A percentile compares a stretch with the other conserved stretches of the same genome.
Evolutionary conservation across 176 grass and related monocot genomes (phyloP).

Genomic region (Urochloa ruziziensis): DNA sequence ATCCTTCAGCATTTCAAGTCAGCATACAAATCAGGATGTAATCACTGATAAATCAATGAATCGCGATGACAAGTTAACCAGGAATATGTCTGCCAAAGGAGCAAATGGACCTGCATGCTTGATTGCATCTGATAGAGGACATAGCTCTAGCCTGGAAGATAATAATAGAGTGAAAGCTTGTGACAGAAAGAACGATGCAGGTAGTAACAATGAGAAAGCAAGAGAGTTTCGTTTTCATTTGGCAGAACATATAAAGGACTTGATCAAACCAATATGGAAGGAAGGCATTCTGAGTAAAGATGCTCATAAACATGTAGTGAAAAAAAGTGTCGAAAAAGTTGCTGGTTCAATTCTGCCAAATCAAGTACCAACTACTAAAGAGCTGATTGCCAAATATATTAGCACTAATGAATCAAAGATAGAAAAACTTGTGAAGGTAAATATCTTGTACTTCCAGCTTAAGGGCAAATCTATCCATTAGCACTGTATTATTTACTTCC

Average conservation of each 20-base stretch:
- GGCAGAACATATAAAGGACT: slow-evolving; percentile 68
- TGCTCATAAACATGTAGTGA: slow-evolving; percentile 60
- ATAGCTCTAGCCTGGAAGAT: slow-evolving; percentile 27
- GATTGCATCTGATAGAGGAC: slow-evolving; percentile 34
- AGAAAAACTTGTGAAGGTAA: slow-evolving; percentile 66
- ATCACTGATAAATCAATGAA: slow-evolving; percentile 20
- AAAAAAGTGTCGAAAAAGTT: slow-evolving; percentile 66
- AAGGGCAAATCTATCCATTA: slow-evolving; percentile 13
- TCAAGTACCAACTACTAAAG: slow-evolving; percentile 47
- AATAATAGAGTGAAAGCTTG: slow-evolving; percentile 23
- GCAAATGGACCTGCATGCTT: slow-evolving; percentile 36
- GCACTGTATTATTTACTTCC: slow-evolving; percentile 17
- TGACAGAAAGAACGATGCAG: slow-evolving; percentile 26
- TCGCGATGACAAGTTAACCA: slow-evolving; percentile 17
- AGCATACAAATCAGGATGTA: slow-evolving; percentile 34
- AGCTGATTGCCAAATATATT: slow-evolving; percentile 44
- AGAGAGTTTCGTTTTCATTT: slow-evolving; percentile 54
- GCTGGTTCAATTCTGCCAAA: slow-evolving; percentile 43
- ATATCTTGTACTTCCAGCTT: slow-evolving; percentile 1
- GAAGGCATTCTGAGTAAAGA: slow-evolving; percentile 67
- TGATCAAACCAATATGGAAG: slow-evolving; percentile 66
- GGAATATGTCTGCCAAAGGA: slow-evolving; percentile 32
- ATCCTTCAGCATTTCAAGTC: slow-evolving; percentile 25
- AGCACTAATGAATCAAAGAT: slow-evolving; percentile 41
- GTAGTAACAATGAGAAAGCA: slow-evolving; percentile 22